Percentiles rank a stretch among this genome's conserved stretches.
phyloP scores from a whole-genome alignment of 208 protist species.

The Naegleria fowleri region DNA sequence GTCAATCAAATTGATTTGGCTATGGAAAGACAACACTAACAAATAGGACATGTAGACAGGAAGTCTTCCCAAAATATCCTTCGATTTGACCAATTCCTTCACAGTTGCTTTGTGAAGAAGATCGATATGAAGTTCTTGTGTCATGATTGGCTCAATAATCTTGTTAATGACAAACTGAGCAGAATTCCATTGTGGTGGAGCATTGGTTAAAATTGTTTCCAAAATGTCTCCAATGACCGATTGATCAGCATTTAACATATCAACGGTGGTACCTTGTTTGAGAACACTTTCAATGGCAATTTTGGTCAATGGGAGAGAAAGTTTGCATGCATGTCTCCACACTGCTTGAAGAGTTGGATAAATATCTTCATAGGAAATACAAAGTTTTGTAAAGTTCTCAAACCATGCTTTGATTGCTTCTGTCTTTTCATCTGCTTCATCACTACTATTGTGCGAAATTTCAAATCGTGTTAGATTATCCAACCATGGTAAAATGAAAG shows the following conservation, averaged over 20 bases:
- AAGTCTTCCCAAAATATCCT: neutral
- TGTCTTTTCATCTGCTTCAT: neutral
- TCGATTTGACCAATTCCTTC: neutral
- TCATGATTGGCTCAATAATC: neutral
- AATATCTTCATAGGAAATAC: neutral
- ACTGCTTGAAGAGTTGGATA: neutral
- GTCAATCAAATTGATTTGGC: neutral
- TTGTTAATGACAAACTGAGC: neutral
- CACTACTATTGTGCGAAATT: neutral
- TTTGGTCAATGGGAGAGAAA: neutral
- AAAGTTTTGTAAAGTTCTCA: neutral
- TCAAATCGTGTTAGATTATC: neutral
- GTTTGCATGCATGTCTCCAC: neutral
- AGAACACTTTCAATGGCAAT: neutral
- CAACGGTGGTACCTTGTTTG: neutral
- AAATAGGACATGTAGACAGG: neutral
- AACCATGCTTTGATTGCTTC: neutral
- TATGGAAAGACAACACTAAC: neutral
- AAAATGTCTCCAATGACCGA: neutral
- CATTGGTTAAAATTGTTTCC: neutral
- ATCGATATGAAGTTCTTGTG: neutral
- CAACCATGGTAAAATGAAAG: neutral
- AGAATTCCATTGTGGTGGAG: neutral
- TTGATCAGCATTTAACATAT: constrained; percentile 9
- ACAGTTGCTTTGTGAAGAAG: neutral